Base-by-base conservation (phyloP, 2,329 filamentous ascomycete genomes). In the Bipolaris oryzae region DNA sequence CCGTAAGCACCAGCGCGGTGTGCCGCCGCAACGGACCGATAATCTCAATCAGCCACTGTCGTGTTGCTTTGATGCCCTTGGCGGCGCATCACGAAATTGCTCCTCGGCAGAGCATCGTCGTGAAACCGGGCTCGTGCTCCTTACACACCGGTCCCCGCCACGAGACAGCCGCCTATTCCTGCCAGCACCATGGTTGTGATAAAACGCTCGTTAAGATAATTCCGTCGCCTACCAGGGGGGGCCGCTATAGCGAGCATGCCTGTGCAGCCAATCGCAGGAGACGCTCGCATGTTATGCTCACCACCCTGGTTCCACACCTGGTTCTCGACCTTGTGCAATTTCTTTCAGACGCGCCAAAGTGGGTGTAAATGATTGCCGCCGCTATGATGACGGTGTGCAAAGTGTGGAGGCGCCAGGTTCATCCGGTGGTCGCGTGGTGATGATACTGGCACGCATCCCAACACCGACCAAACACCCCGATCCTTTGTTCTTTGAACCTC, bases 341-440 rank as follows among this genome's bases (percentile, higher is more conserved):
- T 75, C 68, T 73, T 66, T 69, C 71, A 69, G 61, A 73, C 72
- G 62, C 60, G 67, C 59, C 61, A 59, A 61, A 51, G 52, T 69
- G 55, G 61, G 67, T 58, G 64, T 51, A 62, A 60, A 67, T 68
- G 67, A 64, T 66, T 62, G 55, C 63, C 67, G 58, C 61, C 67
- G 64, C 67, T 59, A 70, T 70, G 64, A 49, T 67, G 58, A 45
- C 57, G 52, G 55, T 50, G 43, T 52, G 53, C 54, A 46, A 58
- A 63, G 60, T 63, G 65, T 70, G 63, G 63, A 63, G 68, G 63
- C 52, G 57, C 53, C 57, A 64, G 59, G 50, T 51, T 61, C 64
- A 65, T 68, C 70, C 63, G 54, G 66, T 58, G 59, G 60, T 58
- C 57, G 57, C 60, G 43, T 61, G 61, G 50, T 57, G 55, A 55